Conservation (phyloP, 2,329 filamentous ascomycete species). For the Magnaporthiopsis incrustans region DNA sequence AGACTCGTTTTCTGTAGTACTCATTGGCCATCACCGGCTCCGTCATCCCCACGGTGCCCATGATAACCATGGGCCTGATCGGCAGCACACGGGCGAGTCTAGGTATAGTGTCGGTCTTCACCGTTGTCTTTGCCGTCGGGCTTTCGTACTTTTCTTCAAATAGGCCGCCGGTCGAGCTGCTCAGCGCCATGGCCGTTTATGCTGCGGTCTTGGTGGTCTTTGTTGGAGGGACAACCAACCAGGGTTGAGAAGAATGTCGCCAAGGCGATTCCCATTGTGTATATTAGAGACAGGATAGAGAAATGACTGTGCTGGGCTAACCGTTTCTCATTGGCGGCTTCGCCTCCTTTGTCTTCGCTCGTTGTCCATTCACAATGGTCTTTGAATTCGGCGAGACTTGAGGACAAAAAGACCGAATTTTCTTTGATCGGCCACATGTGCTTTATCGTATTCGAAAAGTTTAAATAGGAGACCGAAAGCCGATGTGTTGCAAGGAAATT, state of each 20-base stretch:
- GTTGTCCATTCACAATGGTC: too few species aligned
- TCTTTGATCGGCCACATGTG: too few species aligned
- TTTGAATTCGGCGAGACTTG: too few species aligned
- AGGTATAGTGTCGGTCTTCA: background rate
- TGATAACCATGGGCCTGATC: background rate
- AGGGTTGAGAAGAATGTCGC: background rate
- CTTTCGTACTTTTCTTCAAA: background rate
- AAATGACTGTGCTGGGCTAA: too few species aligned
- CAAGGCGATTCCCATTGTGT: background rate
- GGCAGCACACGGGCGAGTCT: background rate
- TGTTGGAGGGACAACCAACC: background rate
- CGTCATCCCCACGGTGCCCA: background rate
- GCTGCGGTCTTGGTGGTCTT: background rate
- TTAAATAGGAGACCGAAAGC: too few species aligned
- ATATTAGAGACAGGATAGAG: too few species aligned
- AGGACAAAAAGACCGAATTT: too few species aligned
- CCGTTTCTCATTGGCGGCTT: too few species aligned
- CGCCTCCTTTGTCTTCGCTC: too few species aligned
- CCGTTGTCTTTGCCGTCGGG: background rate
- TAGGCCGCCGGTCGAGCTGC: conserved; percentile 8
- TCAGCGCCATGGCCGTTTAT: background rate
- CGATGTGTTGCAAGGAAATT: too few species aligned
- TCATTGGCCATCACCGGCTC: background rate
- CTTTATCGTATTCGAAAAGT: too few species aligned
- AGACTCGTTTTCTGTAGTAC: background rate